Conservation (phyloP, 2,329 filamentous ascomycete species). For the Ascochyta rabiei region DNA sequence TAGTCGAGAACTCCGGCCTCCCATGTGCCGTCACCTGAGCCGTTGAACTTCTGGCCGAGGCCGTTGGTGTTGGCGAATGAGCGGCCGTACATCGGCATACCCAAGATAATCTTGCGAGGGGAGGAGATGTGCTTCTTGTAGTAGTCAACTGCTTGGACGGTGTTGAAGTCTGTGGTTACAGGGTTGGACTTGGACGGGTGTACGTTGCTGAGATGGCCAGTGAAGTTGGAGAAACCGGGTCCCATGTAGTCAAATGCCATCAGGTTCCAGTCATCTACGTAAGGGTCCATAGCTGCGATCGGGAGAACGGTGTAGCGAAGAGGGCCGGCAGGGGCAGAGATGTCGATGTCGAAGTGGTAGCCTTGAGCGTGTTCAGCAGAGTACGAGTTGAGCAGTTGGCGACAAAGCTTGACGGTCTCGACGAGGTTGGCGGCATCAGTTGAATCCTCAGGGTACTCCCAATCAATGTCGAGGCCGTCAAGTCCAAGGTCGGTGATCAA, state of each 20-base stretch:
- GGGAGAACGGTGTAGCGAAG: conserved; percentile 47
- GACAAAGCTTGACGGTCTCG: conserved; percentile 43
- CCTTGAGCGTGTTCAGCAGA: conserved; percentile 43
- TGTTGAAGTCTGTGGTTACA: conserved; percentile 38
- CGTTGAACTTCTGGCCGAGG: conserved; percentile 33
- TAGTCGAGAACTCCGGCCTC: conserved; percentile 38
- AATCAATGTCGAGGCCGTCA: conserved; percentile 55
- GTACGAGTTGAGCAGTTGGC: conserved; percentile 48
- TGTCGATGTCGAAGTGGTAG: conserved; percentile 51
- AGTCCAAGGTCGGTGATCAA: conserved; percentile 84
- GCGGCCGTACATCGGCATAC: conserved; percentile 41
- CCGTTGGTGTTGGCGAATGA: conserved; percentile 34
- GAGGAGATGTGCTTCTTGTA: conserved; percentile 29
- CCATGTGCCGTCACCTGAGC: conserved; percentile 32
- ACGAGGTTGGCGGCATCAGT: conserved; percentile 47
- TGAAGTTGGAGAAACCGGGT: conserved; percentile 70
- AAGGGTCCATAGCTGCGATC: conserved; percentile 49
- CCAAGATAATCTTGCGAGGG: conserved; percentile 33
- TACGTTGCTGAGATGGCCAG: conserved; percentile 57
- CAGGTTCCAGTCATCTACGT: conserved; percentile 59
- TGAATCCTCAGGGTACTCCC: conserved; percentile 51
- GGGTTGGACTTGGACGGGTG: conserved; percentile 27
- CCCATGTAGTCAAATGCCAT: conserved; percentile 74
- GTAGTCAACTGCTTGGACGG: conserved; percentile 32
- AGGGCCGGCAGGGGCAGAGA: conserved; percentile 53